Conservation (phyloP, 495 filamentous ascomycete species). For the Xylaria scruposa region DNA sequence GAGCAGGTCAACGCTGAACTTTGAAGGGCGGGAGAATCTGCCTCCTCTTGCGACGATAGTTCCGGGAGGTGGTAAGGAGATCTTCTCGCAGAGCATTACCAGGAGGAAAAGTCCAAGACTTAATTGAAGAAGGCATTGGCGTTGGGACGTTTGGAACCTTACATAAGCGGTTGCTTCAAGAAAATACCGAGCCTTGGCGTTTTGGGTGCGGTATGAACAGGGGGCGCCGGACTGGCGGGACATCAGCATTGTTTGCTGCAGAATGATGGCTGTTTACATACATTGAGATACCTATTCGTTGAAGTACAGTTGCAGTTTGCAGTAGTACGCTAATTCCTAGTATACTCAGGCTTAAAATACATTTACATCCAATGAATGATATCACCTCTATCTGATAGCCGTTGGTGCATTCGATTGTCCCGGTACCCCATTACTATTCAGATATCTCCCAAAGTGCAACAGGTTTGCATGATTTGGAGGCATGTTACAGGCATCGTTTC, state of each 20-base stretch:
- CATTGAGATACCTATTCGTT: conserved; percentile 8
- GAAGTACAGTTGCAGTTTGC: not conserved
- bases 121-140: conserved; percentile 30
- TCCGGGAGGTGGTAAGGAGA: conserved; percentile 41
- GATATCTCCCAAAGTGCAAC: not conserved
- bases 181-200: conserved; percentile 14
- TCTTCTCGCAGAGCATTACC: conserved; percentile 48
- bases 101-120: conserved; percentile 62
- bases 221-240: not conserved
- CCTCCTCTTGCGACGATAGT: conserved; percentile 47
- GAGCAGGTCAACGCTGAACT: conserved; percentile 50
- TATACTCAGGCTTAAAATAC: not conserved
- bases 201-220: conserved; percentile 11
- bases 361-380: not conserved
- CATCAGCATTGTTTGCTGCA: no score
- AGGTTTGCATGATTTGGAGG: not conserved
- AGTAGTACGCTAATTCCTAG: conserved; percentile 7
- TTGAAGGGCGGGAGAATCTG: conserved; percentile 68
- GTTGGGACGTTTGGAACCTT: not conserved
- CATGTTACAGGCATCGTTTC: not conserved
- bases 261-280: not conserved
- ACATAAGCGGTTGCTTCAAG: not conserved
- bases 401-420: not conserved
- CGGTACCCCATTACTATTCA: not conserved
- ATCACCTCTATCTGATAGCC: not conserved